Percentiles rank a stretch among this genome's conserved stretches.
Conservation (phyloP, 805 yeast species). For the Saccharomycopsis selenospora region DNA sequence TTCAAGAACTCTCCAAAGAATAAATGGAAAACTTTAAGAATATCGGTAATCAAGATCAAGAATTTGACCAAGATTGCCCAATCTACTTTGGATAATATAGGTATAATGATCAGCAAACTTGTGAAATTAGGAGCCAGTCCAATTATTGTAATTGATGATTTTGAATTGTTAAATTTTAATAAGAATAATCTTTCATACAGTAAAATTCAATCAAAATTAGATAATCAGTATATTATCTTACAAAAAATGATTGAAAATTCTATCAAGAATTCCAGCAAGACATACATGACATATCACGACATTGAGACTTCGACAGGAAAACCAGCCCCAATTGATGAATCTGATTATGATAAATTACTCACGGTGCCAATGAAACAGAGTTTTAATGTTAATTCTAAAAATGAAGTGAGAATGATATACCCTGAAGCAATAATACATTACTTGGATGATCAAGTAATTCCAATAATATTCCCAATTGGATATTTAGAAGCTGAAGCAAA, state of each 20-base stretch:
- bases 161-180: constrained; percentile 23
- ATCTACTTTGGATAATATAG: constrained; percentile 39
- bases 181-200: constrained; percentile 20
- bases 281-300: neutral
- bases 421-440: constrained; percentile 29
- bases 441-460: constrained; percentile 38
- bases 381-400: constrained; percentile 14
- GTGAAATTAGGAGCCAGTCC: constrained; percentile 68
- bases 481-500: constrained; percentile 33
- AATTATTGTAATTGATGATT: constrained; percentile 50
- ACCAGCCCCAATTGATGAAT: neutral
- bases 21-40: constrained; percentile 34
- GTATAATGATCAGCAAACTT: constrained; percentile 49
- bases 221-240: constrained; percentile 11
- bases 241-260: constrained; percentile 14
- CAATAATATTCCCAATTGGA: constrained; percentile 57
- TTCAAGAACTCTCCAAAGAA: constrained; percentile 20
- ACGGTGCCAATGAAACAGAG: constrained; percentile 14
- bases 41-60: constrained; percentile 51
- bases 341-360: neutral
- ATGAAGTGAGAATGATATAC: constrained; percentile 2
- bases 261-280: constrained; percentile 2
- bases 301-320: neutral
- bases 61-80: constrained; percentile 30
- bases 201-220: constrained; percentile 18